These are phyloP conservation scores for Pythium grandisporangium DNA, from an alignment of 352 stramenopile species.

Conservation along the genomic window DNA sequence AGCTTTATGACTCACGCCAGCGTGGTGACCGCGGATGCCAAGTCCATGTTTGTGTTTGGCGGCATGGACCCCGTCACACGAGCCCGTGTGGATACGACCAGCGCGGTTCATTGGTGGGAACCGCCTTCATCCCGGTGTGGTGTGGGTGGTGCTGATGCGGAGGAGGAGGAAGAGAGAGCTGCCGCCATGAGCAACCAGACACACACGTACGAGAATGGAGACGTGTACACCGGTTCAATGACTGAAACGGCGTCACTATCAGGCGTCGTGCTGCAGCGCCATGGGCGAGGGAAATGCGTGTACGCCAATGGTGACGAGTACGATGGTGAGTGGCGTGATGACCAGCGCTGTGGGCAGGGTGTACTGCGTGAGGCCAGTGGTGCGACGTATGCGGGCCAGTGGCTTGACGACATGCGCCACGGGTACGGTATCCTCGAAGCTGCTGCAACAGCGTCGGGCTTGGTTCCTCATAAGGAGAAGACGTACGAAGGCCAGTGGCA, in stretches of 20 bases:
- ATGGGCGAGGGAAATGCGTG: constrained; percentile 54
- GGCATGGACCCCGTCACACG: constrained; percentile 19
- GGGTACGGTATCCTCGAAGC: constrained; percentile 39
- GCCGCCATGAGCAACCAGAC: constrained; percentile 41
- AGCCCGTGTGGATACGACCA: constrained; percentile 25
- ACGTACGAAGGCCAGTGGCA: constrained; percentile 75
- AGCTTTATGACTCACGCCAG: constrained; percentile 42
- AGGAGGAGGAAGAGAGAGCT: constrained; percentile 16
- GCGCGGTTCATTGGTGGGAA: constrained; percentile 59
- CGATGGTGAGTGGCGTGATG: constrained; percentile 56
- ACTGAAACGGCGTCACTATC: constrained; percentile 8
- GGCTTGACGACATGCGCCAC: constrained; percentile 32
- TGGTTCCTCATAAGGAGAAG: constrained; percentile 10
- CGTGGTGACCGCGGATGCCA: constrained; percentile 19
- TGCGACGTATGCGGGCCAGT: constrained; percentile 42
- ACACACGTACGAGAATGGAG: constrained; percentile 39
- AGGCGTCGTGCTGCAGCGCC: too few species aligned
- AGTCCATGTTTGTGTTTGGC: constrained; percentile 54
- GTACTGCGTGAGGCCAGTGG: constrained; percentile 40
- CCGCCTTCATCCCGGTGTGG: too few species aligned
- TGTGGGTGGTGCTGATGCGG: constrained; percentile 6
- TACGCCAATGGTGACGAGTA: constrained; percentile 48
- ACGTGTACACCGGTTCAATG: constrained; percentile 68
- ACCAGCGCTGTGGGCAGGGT: constrained; percentile 35
- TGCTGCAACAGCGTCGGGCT: constrained; percentile 5